These are phyloP conservation scores for Fusarium robinianum DNA, from an alignment of 2,329 filamentous ascomycete genomes.

Conservation along the genomic window DNA sequence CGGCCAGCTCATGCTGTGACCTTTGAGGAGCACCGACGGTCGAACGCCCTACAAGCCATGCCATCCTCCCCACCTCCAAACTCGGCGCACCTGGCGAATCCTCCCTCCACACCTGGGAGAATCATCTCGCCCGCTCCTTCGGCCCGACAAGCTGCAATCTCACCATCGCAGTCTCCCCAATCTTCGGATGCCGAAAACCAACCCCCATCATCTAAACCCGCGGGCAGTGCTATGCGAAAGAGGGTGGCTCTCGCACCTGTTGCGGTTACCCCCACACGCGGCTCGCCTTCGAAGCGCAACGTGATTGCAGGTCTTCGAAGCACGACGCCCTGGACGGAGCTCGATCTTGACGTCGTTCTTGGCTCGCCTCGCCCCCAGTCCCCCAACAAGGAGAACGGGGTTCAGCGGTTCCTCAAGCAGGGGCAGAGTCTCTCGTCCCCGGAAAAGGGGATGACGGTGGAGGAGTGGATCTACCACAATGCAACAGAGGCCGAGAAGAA, in stretches of 20 bases:
- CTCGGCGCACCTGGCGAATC: conserved; percentile 28
- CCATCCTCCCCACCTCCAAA: conserved; percentile 29
- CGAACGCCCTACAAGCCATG: conserved; percentile 11
- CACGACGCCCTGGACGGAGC: conserved; percentile 68
- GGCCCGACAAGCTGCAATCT: conserved; percentile 58
- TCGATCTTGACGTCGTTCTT: conserved; percentile 78
- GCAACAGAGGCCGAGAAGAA: conserved; percentile 79
- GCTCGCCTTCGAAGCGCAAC: conserved; percentile 67
- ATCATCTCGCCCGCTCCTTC: conserved; percentile 51
- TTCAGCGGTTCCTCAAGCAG: conserved; percentile 54
- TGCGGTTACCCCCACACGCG: conserved; percentile 52
- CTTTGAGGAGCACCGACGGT: conserved; percentile 26
- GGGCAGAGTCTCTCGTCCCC: conserved; percentile 69
- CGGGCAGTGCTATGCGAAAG: conserved; percentile 51
- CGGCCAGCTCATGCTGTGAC: conserved; percentile 21
- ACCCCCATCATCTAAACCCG: conserved; percentile 69
- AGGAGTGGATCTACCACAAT: conserved; percentile 88
- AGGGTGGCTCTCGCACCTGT: conserved; percentile 53
- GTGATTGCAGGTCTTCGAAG: conserved; percentile 60
- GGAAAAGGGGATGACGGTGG: conserved; percentile 89
- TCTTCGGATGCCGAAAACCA: conserved; percentile 82
- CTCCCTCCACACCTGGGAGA: conserved; percentile 51
- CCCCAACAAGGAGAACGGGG: conserved; percentile 57
- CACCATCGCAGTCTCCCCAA: conserved; percentile 71
- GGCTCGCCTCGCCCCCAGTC: conserved; percentile 47